Percentiles rank a stretch among this genome's conserved stretches.
Evolutionary conservation across 306 rosid genomes (phyloP).

Genomic region (Vachellia collinsii): DNA sequence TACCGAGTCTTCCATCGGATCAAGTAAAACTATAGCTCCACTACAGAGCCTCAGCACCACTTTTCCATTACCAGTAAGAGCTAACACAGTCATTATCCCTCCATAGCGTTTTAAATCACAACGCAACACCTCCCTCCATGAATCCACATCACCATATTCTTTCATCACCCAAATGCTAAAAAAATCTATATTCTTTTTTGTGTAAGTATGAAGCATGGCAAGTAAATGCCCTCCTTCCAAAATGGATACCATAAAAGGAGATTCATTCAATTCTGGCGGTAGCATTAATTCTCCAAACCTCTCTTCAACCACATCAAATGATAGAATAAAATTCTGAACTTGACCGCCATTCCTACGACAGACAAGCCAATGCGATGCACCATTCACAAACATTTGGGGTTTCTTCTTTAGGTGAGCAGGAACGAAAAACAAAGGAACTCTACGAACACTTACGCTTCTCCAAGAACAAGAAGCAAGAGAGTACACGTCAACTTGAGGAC

Average conservation of each 20-base stretch:
- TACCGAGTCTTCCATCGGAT: neutral
- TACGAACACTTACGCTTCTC: neutral
- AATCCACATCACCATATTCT: neutral
- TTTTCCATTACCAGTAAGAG: neutral
- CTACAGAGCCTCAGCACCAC: neutral
- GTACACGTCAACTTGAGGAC: neutral
- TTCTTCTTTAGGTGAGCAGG: neutral
- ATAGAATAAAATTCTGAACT: neutral
- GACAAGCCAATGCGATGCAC: neutral
- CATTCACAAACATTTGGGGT: conserved; percentile 1
- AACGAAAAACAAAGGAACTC: neutral
- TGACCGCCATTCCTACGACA: neutral
- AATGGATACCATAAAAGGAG: neutral
- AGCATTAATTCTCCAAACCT: neutral
- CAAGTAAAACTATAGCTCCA: neutral
- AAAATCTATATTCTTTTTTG: no score
- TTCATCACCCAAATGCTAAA: conserved; percentile 8
- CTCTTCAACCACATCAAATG: neutral
- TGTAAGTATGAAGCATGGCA: neutral
- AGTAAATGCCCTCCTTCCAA: neutral
- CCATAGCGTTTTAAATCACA: neutral
- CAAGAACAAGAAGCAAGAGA: neutral
- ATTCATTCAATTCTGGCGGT: neutral
- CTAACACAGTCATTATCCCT: neutral
- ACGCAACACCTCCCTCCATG: neutral